Evolutionary conservation across 495 filamentous ascomycete species (phyloP).

Genomic region (Lichina pygmaea): DNA sequence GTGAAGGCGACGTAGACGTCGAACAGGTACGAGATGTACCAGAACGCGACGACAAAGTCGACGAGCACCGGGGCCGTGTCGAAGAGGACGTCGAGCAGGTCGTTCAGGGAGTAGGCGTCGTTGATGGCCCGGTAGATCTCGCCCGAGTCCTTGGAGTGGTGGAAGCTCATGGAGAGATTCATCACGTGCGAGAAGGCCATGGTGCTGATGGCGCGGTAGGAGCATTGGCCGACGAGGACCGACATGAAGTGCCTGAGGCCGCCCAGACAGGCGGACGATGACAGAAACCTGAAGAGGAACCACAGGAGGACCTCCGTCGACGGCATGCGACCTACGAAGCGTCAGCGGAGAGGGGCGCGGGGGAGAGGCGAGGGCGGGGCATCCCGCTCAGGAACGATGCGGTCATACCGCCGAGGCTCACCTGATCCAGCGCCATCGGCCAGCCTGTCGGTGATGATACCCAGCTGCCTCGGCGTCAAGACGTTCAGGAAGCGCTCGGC

Average conservation of each 20-base stretch:
- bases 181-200: constrained; percentile 53
- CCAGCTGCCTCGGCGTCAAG: constrained; percentile 37
- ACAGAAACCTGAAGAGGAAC: constrained; percentile 23
- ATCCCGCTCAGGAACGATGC: no score
- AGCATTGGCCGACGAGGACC: constrained; percentile 38
- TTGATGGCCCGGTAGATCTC: constrained; percentile 41
- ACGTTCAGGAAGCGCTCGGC: constrained; percentile 32
- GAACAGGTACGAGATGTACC: constrained; percentile 40
- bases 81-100: constrained; percentile 40
- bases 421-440: constrained; percentile 3
- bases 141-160: constrained; percentile 44
- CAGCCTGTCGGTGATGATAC: constrained; percentile 30
- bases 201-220: constrained; percentile 28
- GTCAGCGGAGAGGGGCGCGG: neutral
- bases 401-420: neutral
- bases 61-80: constrained; percentile 40
- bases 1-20: constrained; percentile 51
- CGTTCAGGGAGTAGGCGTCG: constrained; percentile 33
- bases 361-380: no score
- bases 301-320: constrained; percentile 28
- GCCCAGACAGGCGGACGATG: constrained; percentile 27
- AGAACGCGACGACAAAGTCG: constrained; percentile 40
- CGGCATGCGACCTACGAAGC: constrained; percentile 13
- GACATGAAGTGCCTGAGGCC: constrained; percentile 30
- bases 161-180: constrained; percentile 53